Base-by-base conservation (phyloP, 768 basidiomycete genomes). In the Kwoniella dendrophila region DNA sequence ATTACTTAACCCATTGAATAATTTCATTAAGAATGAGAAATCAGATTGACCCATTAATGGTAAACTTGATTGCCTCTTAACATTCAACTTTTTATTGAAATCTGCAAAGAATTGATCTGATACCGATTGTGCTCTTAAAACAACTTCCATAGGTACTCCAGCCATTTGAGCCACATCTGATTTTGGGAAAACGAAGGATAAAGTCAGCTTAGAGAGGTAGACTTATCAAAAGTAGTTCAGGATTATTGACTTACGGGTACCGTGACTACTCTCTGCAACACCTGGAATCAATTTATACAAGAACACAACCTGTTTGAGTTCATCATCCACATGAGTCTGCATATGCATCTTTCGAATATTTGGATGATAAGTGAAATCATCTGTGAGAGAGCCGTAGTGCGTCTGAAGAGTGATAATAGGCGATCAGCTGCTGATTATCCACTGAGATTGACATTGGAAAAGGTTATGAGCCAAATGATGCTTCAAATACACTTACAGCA, bases 291-390 rank as follows among this genome's bases (percentile, higher is more conserved):
- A 86, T 81, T 97, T 96, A 83, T 95, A 98, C 20, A 97, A 83
- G 82, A 97, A 98, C 20, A 92, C 85, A 40, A 96, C 86, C 90
- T 94, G 69, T 0, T 41, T 24, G 20, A 48, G 91, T 66, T 90
- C 89, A 52, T 97, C 92, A 69, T 97, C 91, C 6, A 98, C 89
- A 49, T 90, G 83, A 0, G 95, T 97, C 20, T 88, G 84, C 96
- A 99, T 97, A 79, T 96, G 87, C 88, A 95, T 95, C 57, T 88
- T 90, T 58, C 90, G 83, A 68, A 98, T 90, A 72, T 94, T 96
- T 1, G 90, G 89, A 73, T 94, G 91, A 70, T 92, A 91, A 2
- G 85, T 84, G 76, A 89, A 97, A 75, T 98, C 95, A 69, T 96
- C 91, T 7, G 95, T 96, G 43, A 98, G 83, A 0, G 92, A 90